Percentiles rank a stretch among this genome's conserved stretches.
These are phyloP conservation scores for Clathrospora elynae DNA, from an alignment of 2,329 filamentous ascomycete species.

Conservation along the genomic window DNA sequence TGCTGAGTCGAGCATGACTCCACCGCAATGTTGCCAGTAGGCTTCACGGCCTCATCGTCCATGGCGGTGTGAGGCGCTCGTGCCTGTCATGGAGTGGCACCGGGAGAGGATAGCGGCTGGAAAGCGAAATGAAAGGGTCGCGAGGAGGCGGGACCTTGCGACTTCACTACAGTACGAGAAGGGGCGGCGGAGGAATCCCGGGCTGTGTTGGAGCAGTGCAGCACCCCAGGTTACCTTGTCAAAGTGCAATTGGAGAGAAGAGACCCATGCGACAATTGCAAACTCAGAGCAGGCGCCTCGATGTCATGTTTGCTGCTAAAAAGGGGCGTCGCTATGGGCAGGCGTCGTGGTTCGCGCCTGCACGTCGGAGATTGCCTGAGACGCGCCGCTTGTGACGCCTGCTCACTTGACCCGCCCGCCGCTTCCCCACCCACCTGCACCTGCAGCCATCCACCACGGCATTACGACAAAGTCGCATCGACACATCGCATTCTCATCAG, in stretches of 20 bases:
- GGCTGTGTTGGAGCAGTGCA: constrained; percentile 14
- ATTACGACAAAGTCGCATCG: constrained; percentile 2
- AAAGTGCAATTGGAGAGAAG: constrained; percentile 25
- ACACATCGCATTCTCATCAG: constrained; percentile 1
- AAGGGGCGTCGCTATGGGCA: constrained; percentile 27
- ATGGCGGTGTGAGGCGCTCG: constrained; percentile 36
- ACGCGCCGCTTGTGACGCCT: constrained; percentile 28
- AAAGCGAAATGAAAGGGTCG: constrained; percentile 40
- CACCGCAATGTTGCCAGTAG: constrained; percentile 28
- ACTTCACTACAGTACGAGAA: constrained; percentile 14
- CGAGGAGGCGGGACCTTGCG: constrained; percentile 21
- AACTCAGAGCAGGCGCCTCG: constrained; percentile 14
- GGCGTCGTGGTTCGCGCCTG: constrained; percentile 19
- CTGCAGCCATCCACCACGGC: not conserved
- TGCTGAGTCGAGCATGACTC: constrained; percentile 13
- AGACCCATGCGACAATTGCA: constrained; percentile 19
- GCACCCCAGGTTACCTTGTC: constrained; percentile 18
- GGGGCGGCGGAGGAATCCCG: constrained; percentile 11
- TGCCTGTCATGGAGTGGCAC: constrained; percentile 37
- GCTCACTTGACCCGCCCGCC: constrained; percentile 25
- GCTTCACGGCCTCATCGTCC: constrained; percentile 37
- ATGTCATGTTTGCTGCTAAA: constrained; percentile 20
- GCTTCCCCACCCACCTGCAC: constrained; percentile 12
- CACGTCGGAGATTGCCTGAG: constrained; percentile 30
- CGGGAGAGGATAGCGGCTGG: constrained; percentile 32